These are phyloP conservation scores for Croton laevigatus DNA, from an alignment of 441 rosid species.

Conservation along the genomic window DNA sequence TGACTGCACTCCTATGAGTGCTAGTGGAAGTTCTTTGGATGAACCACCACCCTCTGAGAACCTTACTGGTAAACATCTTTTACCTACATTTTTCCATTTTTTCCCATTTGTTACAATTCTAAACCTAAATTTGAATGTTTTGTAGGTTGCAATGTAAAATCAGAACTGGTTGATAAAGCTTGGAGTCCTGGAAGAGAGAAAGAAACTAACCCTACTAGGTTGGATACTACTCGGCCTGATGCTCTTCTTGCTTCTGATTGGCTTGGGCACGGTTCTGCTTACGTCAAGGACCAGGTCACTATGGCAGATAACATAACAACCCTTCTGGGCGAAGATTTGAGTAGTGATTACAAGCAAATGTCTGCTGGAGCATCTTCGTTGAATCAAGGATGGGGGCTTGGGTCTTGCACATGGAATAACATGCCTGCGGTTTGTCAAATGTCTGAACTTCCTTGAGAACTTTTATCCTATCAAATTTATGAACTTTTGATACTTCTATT, in stretches of 20 bases:
- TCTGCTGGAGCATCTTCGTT: constrained; percentile 41
- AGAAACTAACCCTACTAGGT: constrained; percentile 24
- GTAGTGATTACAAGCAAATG: constrained; percentile 57
- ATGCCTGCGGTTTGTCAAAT: constrained; percentile 85
- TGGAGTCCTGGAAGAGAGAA: constrained; percentile 50
- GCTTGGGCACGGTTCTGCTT: constrained; percentile 58
- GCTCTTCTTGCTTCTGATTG: constrained; percentile 72
- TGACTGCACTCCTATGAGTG: constrained; percentile 55
- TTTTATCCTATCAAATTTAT: constrained; percentile 21
- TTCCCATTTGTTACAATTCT: not conserved
- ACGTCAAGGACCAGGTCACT: constrained; percentile 47
- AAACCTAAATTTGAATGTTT: constrained; percentile 6
- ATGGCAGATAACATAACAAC: constrained; percentile 60
- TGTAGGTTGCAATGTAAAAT: constrained; percentile 46
- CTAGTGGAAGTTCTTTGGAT: constrained; percentile 63
- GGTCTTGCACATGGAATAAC: constrained; percentile 78
- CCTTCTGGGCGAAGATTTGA: constrained; percentile 74
- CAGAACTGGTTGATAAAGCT: constrained; percentile 44
- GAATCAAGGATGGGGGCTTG: constrained; percentile 59
- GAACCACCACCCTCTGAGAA: constrained; percentile 43
- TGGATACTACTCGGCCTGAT: constrained; percentile 51
- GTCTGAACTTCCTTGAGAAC: constrained; percentile 58
- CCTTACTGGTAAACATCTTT: constrained; percentile 43
- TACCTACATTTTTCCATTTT: not conserved
- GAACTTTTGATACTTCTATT: constrained; percentile 20